Evolutionary conservation across 345 rosid species (phyloP).

Genomic region (Theobroma cacao): DNA sequence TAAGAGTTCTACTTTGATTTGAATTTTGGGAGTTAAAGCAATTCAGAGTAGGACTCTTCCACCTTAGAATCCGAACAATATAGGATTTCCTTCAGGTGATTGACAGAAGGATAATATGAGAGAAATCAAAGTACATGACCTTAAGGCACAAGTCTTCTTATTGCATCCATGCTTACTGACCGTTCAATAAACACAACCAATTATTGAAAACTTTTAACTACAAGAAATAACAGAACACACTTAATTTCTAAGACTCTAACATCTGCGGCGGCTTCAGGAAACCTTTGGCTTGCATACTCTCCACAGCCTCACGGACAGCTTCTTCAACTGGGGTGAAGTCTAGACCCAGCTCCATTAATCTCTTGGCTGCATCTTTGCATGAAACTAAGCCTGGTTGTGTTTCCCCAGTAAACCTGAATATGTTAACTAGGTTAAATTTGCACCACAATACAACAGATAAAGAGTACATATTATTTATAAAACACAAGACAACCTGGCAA

Average conservation of each 20-base stretch:
- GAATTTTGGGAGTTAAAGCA: too few relatives aligned
- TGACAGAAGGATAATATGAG: too few relatives aligned
- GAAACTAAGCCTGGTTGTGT: conserved; percentile 64
- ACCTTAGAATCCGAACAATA: too few relatives aligned
- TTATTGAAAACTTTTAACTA: too few relatives aligned
- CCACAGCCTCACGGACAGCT: conserved; percentile 56
- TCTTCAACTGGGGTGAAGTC: conserved; percentile 66
- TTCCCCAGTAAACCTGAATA: conserved; percentile 43
- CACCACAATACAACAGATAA: neutral
- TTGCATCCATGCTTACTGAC: too few relatives aligned
- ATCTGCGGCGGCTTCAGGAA: conserved; percentile 24
- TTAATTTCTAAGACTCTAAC: neutral
- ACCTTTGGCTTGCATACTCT: conserved; percentile 58
- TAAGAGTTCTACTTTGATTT: too few relatives aligned
- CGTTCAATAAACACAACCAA: too few relatives aligned
- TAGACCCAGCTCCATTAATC: conserved; percentile 57
- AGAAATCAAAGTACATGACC: too few relatives aligned
- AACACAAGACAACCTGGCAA: neutral
- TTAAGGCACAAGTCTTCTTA: too few relatives aligned
- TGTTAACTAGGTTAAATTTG: neutral
- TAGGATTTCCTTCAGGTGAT: too few relatives aligned
- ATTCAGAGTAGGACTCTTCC: too few relatives aligned
- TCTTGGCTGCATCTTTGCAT: conserved; percentile 71
- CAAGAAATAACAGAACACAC: neutral
- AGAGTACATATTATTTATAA: neutral